Conservation (phyloP, 2,329 filamentous ascomycete genomes). For the Penicillium olsonii region DNA sequence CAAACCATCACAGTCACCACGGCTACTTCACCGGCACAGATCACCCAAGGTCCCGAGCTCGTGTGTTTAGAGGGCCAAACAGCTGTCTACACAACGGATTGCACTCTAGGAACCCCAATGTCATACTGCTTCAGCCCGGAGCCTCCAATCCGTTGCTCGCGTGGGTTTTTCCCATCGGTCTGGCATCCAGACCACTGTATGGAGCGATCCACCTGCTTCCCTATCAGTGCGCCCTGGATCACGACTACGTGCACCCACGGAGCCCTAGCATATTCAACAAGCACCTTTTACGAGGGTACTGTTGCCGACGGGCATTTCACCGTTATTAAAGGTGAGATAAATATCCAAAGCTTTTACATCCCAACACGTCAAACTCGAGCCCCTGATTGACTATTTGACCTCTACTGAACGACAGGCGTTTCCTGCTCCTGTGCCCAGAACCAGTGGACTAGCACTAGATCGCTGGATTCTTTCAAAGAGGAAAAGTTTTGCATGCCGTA, state of each 20-base stretch:
- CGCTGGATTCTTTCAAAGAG: constrained; percentile 4
- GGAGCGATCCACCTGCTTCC: constrained; percentile 24
- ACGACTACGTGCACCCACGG: constrained; percentile 29
- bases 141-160: constrained; percentile 20
- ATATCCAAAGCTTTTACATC: neutral
- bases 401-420: constrained; percentile 13
- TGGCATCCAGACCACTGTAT: constrained; percentile 30
- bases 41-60: constrained; percentile 17
- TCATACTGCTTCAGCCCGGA: constrained; percentile 23
- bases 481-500: constrained; percentile 30
- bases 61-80: constrained; percentile 22
- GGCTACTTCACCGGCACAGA: constrained; percentile 7
- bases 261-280: constrained; percentile 20
- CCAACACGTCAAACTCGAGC: neutral
- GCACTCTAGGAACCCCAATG: constrained; percentile 26
- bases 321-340: constrained; percentile 21
- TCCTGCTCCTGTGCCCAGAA: constrained; percentile 24
- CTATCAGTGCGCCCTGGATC: constrained; percentile 24
- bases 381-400: neutral
- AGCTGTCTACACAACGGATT: constrained; percentile 28
- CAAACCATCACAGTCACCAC: constrained; percentile 2
- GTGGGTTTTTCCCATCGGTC: constrained; percentile 24
- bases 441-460: constrained; percentile 26
- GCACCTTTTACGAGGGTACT: constrained; percentile 22
- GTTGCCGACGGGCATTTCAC: constrained; percentile 21